These are phyloP conservation scores for Aspergillus versicolor DNA, from an alignment of 2,329 filamentous ascomycete species.

Conservation along the genomic window DNA sequence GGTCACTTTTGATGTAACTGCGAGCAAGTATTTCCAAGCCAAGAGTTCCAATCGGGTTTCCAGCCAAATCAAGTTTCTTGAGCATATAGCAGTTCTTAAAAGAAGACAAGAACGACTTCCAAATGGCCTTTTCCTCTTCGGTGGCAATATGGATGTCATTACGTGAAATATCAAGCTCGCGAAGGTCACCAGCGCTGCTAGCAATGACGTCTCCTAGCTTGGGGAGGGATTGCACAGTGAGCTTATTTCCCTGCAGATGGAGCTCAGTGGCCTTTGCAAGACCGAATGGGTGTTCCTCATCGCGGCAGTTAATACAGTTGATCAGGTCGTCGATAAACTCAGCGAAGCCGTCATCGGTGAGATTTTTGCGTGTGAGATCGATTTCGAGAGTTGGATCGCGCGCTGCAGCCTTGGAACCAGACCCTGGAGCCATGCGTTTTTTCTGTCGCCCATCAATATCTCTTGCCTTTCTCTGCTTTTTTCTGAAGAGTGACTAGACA, in stretches of 20 bases:
- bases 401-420: constrained; percentile 27
- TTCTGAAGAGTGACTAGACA: neutral
- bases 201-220: constrained; percentile 43
- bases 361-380: constrained; percentile 44
- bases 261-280: constrained; percentile 46
- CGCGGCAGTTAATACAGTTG: constrained; percentile 37
- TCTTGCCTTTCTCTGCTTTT: too few relatives aligned
- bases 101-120: constrained; percentile 45
- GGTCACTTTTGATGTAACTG: constrained; percentile 41
- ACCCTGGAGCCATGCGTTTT: constrained; percentile 34
- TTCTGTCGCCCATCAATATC: constrained; percentile 23
- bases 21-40: constrained; percentile 48
- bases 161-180: constrained; percentile 47
- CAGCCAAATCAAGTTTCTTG: constrained; percentile 46
- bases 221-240: constrained; percentile 44
- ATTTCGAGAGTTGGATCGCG: constrained; percentile 44
- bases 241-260: constrained; percentile 44
- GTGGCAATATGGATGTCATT: constrained; percentile 45
- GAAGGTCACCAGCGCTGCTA: constrained; percentile 44
- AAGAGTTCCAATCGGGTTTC: constrained; percentile 42
- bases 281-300: constrained; percentile 27
- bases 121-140: constrained; percentile 38
- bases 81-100: constrained; percentile 46
- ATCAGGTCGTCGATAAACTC: constrained; percentile 45
- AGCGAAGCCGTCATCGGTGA: constrained; percentile 48